phyloP scores from a whole-genome alignment of 371 early-diverging fungal genomes.

The Mucor plumbeus region DNA sequence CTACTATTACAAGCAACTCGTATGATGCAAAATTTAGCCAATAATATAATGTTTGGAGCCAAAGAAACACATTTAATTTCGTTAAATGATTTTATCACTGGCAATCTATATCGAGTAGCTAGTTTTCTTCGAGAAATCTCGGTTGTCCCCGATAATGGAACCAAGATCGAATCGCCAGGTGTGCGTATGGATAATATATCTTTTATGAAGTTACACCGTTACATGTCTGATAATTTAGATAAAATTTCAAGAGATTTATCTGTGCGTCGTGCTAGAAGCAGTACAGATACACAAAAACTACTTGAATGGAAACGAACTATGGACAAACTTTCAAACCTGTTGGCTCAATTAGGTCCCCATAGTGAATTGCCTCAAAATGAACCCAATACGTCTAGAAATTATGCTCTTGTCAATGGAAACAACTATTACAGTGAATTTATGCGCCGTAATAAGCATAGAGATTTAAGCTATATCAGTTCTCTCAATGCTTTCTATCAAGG shows the following conservation, averaged over 20 bases:
- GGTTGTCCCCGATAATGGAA: constrained; percentile 10
- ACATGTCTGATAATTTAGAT: constrained; percentile 45
- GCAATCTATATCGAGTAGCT: constrained; percentile 66
- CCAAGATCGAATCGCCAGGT: neutral
- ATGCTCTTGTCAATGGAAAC: constrained; percentile 42
- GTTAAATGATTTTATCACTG: constrained; percentile 81
- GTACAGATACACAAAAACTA: constrained; percentile 29
- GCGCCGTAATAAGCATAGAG: constrained; percentile 67
- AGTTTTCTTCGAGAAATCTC: constrained; percentile 65
- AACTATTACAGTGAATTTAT: constrained; percentile 76
- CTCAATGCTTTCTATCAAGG: constrained; percentile 78
- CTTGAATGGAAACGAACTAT: constrained; percentile 56
- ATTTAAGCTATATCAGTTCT: constrained; percentile 58
- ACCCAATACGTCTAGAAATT: constrained; percentile 41
- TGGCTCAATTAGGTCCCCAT: constrained; percentile 86
- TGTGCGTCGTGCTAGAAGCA: constrained; percentile 27
- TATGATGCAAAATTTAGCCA: constrained; percentile 93
- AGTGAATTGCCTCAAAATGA: constrained; percentile 58
- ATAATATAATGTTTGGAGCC: constrained; percentile 91
- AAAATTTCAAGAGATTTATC: constrained; percentile 41
- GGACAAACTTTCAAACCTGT: constrained; percentile 76
- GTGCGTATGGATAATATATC: constrained; percentile 49
- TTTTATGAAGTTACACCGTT: constrained; percentile 44
- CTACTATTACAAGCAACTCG: constrained; percentile 89
- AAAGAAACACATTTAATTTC: constrained; percentile 89